Evolutionary conservation across 139 green algal genomes (phyloP).

Genomic region (Chlorella sorokiniana): DNA sequence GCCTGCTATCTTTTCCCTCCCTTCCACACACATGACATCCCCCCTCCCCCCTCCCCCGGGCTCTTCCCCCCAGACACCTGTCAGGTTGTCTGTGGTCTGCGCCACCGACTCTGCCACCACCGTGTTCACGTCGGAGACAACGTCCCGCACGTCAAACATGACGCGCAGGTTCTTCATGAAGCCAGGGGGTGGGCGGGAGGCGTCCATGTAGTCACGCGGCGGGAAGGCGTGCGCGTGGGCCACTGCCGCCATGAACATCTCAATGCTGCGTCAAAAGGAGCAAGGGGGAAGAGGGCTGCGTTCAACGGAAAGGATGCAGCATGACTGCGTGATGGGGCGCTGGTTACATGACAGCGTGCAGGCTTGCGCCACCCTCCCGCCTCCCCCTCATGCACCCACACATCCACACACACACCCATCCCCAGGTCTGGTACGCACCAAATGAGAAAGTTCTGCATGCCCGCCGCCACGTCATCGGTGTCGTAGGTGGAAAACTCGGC

Average conservation of each 20-base stretch:
- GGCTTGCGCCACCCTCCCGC: no score
- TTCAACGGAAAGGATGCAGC: no score
- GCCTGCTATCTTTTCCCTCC: neutral
- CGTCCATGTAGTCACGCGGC: conserved; percentile 78
- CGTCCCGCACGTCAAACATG: conserved; percentile 88
- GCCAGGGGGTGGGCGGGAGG: conserved; percentile 43
- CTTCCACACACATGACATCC: no score
- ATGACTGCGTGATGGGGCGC: no score
- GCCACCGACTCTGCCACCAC: conserved; percentile 33
- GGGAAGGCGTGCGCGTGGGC: conserved; percentile 93
- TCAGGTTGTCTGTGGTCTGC: conserved; percentile 49
- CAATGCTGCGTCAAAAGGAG: conserved; percentile 94
- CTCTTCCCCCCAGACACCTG: neutral
- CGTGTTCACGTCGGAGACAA: conserved; percentile 71
- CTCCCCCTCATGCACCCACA: no score
- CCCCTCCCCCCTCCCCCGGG: neutral
- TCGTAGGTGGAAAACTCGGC: conserved; percentile 72
- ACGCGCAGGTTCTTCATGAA: conserved; percentile 80
- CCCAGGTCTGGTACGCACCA: conserved; percentile 46
- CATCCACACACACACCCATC: neutral
- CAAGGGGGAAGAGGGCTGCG: no score
- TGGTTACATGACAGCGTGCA: no score
- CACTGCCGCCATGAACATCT: conserved; percentile 96
- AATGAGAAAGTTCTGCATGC: conserved; percentile 86
- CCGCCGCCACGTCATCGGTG: conserved; percentile 68